Evolutionary conservation across 768 basidiomycete species (phyloP), one percentile per base, ranked within the genome.

Genomic region (Serpula lacrymans): DNA sequence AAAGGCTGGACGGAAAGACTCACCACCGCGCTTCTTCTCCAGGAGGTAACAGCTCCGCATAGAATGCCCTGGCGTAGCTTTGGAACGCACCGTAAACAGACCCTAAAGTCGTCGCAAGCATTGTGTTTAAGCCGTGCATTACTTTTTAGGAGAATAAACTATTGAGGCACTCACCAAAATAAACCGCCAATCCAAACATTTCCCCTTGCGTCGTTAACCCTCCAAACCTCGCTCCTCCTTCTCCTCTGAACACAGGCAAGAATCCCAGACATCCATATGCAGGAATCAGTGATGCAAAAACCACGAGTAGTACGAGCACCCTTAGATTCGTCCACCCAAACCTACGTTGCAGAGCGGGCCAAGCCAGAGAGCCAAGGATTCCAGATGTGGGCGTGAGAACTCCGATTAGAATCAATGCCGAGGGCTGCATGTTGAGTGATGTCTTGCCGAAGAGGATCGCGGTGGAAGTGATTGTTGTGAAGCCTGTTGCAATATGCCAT

Each of bases 361-460:
- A 89, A 6, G 77, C 50, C n/a, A 96, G 72, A 2, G 95, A 89
- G 4, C 93, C 92, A 6, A 82, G 38, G 38, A 95, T 91, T 0
- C 93, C 95, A 0, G 82, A 69, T 5, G 70, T 55, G 4, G 93
- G 88, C 0, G 84, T 78, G n/a, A 92, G 69, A 8, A 85, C 74
- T 6, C 88, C 89, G 28, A 95, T 74, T 47, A 92, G 65, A 40
- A 93, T 79, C 35, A 95, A 78, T 1, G 84, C 74, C 0, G 84
- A 80, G 0, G 93, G 57, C 0, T 76, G 65, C 85, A 99, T 90
- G 52, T 82, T 71, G 13, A 97, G 74, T 1, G 83, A 72, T 1
- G 93, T 95, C 58, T 95, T 96, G 1, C 81, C 93, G 53, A 95
- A 97, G 1, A 99, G 75, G 40, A 97, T 77, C 1, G 95, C 89